Evolutionary conservation across 2,329 filamentous ascomycete genomes (phyloP).

Genomic region (Cladophialophora carrionii): DNA sequence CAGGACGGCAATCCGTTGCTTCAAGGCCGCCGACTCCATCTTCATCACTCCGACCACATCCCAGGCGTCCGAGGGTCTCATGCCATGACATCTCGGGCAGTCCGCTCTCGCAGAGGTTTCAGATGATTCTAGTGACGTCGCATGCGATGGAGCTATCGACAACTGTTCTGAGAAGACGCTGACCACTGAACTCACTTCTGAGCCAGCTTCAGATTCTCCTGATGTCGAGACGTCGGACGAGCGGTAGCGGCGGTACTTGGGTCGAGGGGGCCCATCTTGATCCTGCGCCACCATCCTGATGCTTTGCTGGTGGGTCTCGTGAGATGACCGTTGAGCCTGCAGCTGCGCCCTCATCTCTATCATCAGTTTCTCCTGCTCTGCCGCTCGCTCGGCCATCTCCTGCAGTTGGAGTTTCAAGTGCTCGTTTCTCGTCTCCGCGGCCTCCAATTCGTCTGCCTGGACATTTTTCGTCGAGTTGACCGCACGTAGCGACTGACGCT

Average conservation of each 20-base stretch:
- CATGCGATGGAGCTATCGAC: constrained; percentile 33
- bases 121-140: constrained; percentile 31
- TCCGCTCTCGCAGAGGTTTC: constrained; percentile 38
- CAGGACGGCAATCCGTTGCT: constrained; percentile 57
- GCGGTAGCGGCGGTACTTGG: constrained; percentile 43
- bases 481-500: constrained; percentile 55
- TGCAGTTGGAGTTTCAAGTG: constrained; percentile 65
- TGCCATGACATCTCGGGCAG: constrained; percentile 49
- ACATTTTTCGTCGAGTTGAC: constrained; percentile 59
- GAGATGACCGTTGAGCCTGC: constrained; percentile 39
- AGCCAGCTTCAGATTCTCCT: constrained; percentile 64
- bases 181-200: constrained; percentile 57
- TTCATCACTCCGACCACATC: constrained; percentile 56
- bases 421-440: constrained; percentile 60
- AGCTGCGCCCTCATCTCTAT: constrained; percentile 55
- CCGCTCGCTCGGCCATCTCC: constrained; percentile 59
- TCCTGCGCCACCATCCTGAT: constrained; percentile 37
- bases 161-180: constrained; percentile 51
- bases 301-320: constrained; percentile 37
- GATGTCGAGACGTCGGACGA: constrained; percentile 48
- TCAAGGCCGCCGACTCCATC: constrained; percentile 59
- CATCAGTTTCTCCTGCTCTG: constrained; percentile 62
- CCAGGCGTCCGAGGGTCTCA: constrained; percentile 56
- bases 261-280: constrained; percentile 39
- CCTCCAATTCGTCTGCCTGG: constrained; percentile 64